Evolutionary conservation across 768 basidiomycete species (phyloP).

Genomic region (Hemileccinum rubropunctum): DNA sequence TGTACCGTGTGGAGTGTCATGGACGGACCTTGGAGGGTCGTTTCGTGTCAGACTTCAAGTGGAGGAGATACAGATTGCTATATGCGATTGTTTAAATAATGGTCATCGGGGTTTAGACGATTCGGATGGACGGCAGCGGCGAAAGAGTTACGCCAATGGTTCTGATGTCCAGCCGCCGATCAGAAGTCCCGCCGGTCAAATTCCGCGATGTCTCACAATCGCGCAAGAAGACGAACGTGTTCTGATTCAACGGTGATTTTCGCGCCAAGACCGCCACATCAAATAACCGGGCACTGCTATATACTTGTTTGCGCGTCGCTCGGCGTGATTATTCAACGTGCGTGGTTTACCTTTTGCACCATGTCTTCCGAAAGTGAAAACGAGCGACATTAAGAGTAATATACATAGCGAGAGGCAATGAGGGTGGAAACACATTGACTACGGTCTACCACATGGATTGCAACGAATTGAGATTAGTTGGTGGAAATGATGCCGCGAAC

Average conservation of each 20-base stretch:
- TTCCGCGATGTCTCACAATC: too few species aligned
- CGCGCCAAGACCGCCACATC: background rate
- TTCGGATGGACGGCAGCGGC: too few species aligned
- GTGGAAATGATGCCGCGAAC: constrained; percentile 1
- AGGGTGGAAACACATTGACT: background rate
- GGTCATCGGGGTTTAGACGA: too few species aligned
- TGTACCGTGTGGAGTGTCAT: too few species aligned
- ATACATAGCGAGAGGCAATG: constrained; percentile 2
- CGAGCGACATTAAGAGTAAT: background rate
- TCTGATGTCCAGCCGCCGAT: too few species aligned
- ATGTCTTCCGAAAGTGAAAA: background rate
- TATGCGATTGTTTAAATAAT: too few species aligned
- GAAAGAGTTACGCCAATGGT: background rate
- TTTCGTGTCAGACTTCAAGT: too few species aligned
- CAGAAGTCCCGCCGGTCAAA: too few species aligned
- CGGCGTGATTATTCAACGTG: background rate
- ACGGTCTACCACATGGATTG: background rate
- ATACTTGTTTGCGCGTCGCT: background rate
- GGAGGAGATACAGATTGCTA: too few species aligned
- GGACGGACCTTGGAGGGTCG: too few species aligned
- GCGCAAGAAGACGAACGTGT: background rate
- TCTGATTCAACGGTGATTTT: background rate
- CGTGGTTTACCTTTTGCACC: background rate
- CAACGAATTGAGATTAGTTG: background rate
- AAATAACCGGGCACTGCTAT: background rate